Evolutionary conservation across 2,329 filamentous ascomycete genomes (phyloP).

Genomic region (Fusarium algeriense): DNA sequence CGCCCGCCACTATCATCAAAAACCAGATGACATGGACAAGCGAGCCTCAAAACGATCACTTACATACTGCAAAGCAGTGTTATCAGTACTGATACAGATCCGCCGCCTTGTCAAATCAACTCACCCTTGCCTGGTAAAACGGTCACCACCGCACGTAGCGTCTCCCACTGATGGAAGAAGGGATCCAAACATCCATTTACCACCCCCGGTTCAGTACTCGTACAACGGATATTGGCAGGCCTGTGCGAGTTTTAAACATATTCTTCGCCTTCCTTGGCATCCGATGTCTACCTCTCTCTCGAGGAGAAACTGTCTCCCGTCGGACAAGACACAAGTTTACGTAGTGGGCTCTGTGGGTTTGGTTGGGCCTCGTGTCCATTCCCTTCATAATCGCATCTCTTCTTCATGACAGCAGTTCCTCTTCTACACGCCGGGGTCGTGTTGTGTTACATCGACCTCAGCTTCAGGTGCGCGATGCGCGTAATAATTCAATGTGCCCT

Average conservation of each 20-base stretch:
- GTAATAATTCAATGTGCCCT: conserved; percentile 17
- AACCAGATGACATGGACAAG: conserved; percentile 13
- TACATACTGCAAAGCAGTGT: conserved; percentile 12
- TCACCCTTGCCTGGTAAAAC: conserved; percentile 43
- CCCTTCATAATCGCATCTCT: background rate
- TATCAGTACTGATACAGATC: conserved; percentile 14
- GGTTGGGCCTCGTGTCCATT: background rate
- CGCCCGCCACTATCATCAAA: conserved; percentile 13
- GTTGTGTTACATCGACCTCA: conserved; percentile 47
- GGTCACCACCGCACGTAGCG: conserved; percentile 45
- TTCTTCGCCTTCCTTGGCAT: conserved; percentile 44
- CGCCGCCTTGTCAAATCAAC: conserved; percentile 23
- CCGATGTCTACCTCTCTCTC: conserved; percentile 39
- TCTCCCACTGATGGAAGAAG: conserved; percentile 40
- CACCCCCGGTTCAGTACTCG: conserved; percentile 11
- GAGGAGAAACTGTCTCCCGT: conserved; percentile 15
- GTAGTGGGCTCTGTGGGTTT: background rate
- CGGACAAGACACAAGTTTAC: conserved; percentile 4
- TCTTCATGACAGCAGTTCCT: conserved; percentile 21
- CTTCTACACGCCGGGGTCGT: conserved; percentile 35
- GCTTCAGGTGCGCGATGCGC: conserved; percentile 45
- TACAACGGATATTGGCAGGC: conserved; percentile 31
- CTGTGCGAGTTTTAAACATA: conserved; percentile 34
- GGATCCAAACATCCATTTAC: conserved; percentile 26
- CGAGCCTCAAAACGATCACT: conserved; percentile 33